These are phyloP conservation scores for Plasmopara viticola DNA, from an alignment of 352 stramenopile species.

Conservation along the genomic window DNA sequence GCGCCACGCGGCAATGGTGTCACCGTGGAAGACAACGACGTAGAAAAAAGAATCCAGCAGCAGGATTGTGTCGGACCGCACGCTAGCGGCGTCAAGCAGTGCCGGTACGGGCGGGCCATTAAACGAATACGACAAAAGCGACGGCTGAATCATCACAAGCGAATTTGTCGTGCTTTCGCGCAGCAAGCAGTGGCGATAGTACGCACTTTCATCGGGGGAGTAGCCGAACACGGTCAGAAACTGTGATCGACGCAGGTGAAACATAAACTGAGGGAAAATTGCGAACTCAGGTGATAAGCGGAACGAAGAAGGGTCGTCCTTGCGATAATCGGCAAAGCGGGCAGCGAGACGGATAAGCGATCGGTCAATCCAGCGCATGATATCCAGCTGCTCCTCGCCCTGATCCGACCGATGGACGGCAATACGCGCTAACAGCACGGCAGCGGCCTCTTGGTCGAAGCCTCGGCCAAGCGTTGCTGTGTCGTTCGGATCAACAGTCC, in stretches of 20 bases:
- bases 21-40: conserved; percentile 99
- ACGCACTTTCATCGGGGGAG: conserved; percentile 96
- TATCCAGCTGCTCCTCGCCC: conserved; percentile 82
- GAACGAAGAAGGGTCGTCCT: conserved; percentile 97
- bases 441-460: conserved; percentile 99
- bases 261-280: conserved; percentile 99
- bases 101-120: conserved; percentile 86
- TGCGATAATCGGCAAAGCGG: conserved; percentile 98
- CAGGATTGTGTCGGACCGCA: conserved; percentile 97
- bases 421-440: conserved; percentile 93
- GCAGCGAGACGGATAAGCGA: conserved; percentile 96
- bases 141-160: conserved; percentile 99
- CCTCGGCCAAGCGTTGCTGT: conserved; percentile 88
- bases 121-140: conserved; percentile 97
- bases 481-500: conserved; percentile 91
- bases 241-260: conserved; percentile 97
- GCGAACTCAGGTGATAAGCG: conserved; percentile 95
- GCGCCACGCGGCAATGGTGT: conserved; percentile 98
- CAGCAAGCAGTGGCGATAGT: conserved; percentile 93
- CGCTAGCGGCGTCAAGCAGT: conserved; percentile 85
- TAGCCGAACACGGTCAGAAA: conserved; percentile 99
- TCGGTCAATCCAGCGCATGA: conserved; percentile 91
- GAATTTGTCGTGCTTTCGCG: conserved; percentile 97
- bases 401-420: conserved; percentile 81
- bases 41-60: conserved; percentile 99